These are phyloP conservation scores for Xylaria curta DNA, from an alignment of 495 filamentous ascomycete species.

Conservation along the genomic window DNA sequence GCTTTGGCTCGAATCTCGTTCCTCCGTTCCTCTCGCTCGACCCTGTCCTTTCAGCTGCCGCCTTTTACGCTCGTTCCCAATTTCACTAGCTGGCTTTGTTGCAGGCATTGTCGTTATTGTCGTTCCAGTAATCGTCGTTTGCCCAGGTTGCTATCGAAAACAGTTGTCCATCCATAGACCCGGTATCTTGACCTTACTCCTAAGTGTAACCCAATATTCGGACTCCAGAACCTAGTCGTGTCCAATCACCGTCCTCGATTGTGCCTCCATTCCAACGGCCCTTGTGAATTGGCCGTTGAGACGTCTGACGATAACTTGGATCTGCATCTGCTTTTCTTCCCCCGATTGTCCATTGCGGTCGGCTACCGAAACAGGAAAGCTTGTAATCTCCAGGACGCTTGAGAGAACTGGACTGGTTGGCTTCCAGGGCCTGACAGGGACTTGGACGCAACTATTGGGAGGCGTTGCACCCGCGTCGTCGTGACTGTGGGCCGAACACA, in stretches of 20 bases:
- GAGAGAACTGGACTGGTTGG: constrained; percentile 29
- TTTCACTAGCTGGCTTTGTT: constrained; percentile 32
- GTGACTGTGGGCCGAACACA: constrained; percentile 37
- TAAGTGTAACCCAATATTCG: constrained; percentile 28
- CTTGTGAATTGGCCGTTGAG: constrained; percentile 37
- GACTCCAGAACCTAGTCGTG: constrained; percentile 20
- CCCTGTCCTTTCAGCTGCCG: constrained; percentile 33
- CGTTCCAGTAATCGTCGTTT: constrained; percentile 31
- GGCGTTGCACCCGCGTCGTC: constrained; percentile 38
- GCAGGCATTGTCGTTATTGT: constrained; percentile 29
- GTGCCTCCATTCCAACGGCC: constrained; percentile 34
- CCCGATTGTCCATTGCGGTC: constrained; percentile 36
- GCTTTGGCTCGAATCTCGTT: constrained; percentile 34
- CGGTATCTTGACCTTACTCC: constrained; percentile 24
- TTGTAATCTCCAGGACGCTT: constrained; percentile 22
- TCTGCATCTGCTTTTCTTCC: constrained; percentile 38
- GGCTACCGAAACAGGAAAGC: constrained; percentile 35
- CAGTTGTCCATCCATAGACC: constrained; percentile 27
- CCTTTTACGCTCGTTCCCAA: constrained; percentile 39
- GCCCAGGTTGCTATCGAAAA: constrained; percentile 25
- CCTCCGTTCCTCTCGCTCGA: constrained; percentile 29
- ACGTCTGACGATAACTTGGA: constrained; percentile 38
- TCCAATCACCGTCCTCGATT: constrained; percentile 34
- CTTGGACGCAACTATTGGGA: constrained; percentile 37
- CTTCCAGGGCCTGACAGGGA: constrained; percentile 31